Percentiles rank a stretch among this genome's conserved stretches.
phyloP scores from a whole-genome alignment of 1,284 basidiomycete genomes.

The Anthracocystis panici-leucophaei region DNA sequence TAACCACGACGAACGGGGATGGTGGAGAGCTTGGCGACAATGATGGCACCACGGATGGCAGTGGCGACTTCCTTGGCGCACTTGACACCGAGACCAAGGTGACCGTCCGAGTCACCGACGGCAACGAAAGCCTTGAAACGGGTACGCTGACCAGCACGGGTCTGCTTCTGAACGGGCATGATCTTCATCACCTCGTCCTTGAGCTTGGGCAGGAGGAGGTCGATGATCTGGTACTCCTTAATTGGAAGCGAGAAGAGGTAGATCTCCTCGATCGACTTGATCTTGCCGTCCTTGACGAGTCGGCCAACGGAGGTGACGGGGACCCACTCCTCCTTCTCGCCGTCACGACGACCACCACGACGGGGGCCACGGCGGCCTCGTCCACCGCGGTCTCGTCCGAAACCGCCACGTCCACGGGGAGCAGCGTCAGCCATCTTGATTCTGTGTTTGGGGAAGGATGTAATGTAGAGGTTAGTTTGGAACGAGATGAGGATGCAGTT shows the following conservation, averaged over 20 bases:
- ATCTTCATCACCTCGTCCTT: constrained; percentile 98
- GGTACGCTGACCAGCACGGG: constrained; percentile 98
- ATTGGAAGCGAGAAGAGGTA: constrained; percentile 98
- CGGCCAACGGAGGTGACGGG: constrained; percentile 99
- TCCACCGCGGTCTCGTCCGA: constrained; percentile 77
- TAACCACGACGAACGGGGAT: constrained; percentile 97
- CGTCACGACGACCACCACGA: constrained; percentile 95
- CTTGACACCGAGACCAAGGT: constrained; percentile 99
- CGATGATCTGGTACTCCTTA: constrained; percentile 70
- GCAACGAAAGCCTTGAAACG: constrained; percentile 99
- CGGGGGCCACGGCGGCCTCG: constrained; percentile 86
- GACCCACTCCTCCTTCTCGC: constrained; percentile 92
- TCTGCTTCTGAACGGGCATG: constrained; percentile 99
- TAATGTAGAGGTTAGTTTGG: constrained; percentile 14
- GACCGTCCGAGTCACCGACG: constrained; percentile 93
- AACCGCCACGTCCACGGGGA: constrained; percentile 74
- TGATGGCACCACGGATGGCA: constrained; percentile 98
- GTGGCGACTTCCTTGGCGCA: constrained; percentile 99
- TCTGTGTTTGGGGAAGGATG: constrained; percentile 11
- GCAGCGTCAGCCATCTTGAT: constrained; percentile 69
- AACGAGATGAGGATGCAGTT: not conserved
- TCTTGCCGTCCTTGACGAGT: constrained; percentile 99
- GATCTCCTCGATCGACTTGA: constrained; percentile 99
- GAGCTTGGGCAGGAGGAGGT: constrained; percentile 69
- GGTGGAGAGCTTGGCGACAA: constrained; percentile 94